These are phyloP conservation scores for Solanum appendiculatum DNA, from an alignment of 257 asterid genomes.

Conservation along the genomic window DNA sequence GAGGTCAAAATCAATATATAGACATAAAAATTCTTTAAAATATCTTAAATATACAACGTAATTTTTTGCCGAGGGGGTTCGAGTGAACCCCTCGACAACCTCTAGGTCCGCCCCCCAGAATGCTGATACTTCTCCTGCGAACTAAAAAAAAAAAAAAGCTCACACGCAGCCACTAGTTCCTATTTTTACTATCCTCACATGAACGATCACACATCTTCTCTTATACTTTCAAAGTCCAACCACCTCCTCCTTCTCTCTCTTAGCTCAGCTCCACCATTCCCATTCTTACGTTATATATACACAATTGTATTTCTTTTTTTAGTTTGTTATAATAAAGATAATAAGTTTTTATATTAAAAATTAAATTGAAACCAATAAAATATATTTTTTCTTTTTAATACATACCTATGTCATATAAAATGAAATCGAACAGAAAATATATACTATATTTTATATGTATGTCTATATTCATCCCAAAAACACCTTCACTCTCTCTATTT, in stretches of 20 bases:
- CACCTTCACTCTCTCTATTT: not conserved
- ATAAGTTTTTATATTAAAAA: too few relatives aligned
- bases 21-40: too few relatives aligned
- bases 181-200: not conserved
- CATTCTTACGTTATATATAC: not conserved
- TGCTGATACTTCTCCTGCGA: too few relatives aligned
- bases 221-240: constrained; percentile 20
- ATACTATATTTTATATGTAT: not conserved
- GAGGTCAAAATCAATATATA: too few relatives aligned
- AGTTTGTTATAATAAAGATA: too few relatives aligned
- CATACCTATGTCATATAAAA: not conserved
- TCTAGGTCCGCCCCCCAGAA: too few relatives aligned
- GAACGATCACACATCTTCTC: not conserved
- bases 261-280: not conserved
- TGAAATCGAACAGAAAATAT: not conserved
- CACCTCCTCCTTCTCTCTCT: not conserved
- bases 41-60: too few relatives aligned
- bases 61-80: too few relatives aligned
- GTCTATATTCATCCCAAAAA: not conserved
- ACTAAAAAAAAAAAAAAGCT: too few relatives aligned
- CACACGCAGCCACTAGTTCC: not conserved
- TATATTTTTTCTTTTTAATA: not conserved
- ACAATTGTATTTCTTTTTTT: too few relatives aligned
- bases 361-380: too few relatives aligned
- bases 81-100: too few relatives aligned